Conservation (phyloP, 148 eudicot genomes). For the Beta vulgaris region DNA sequence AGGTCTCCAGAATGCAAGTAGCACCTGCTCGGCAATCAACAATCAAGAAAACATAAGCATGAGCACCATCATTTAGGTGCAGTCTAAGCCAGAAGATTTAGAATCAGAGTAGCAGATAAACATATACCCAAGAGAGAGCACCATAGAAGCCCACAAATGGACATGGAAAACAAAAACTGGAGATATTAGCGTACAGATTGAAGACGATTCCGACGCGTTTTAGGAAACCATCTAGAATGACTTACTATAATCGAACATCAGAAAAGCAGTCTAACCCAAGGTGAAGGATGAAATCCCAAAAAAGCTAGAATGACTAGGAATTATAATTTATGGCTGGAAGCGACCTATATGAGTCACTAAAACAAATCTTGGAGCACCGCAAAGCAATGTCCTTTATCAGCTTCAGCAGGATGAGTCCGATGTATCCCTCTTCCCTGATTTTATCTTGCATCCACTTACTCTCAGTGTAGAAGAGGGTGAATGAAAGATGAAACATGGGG, state of each 20-base stretch:
- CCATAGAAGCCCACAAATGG: background rate
- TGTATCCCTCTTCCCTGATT: no score
- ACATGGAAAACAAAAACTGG: background rate
- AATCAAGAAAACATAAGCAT: conserved; percentile 8
- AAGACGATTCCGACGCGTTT: background rate
- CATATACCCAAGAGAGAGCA: background rate
- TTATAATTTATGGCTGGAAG: background rate
- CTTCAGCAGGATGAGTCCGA: background rate
- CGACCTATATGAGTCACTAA: background rate
- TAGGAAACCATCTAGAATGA: background rate
- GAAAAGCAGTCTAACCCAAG: background rate
- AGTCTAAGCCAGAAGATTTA: background rate
- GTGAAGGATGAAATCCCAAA: background rate
- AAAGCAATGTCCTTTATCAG: background rate
- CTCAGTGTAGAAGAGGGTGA: no score
- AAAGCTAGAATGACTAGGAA: background rate
- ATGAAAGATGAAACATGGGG: no score
- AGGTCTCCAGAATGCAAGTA: conserved; percentile 66
- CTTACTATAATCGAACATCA: background rate
- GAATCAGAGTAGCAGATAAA: background rate
- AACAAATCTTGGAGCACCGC: background rate
- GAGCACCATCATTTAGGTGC: background rate
- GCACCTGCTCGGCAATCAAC: conserved; percentile 50
- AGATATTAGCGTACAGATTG: background rate
- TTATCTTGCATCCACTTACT: no score